Base-by-base conservation (phyloP, 169 alveolate genomes). In the Babesia gibsoni region DNA sequence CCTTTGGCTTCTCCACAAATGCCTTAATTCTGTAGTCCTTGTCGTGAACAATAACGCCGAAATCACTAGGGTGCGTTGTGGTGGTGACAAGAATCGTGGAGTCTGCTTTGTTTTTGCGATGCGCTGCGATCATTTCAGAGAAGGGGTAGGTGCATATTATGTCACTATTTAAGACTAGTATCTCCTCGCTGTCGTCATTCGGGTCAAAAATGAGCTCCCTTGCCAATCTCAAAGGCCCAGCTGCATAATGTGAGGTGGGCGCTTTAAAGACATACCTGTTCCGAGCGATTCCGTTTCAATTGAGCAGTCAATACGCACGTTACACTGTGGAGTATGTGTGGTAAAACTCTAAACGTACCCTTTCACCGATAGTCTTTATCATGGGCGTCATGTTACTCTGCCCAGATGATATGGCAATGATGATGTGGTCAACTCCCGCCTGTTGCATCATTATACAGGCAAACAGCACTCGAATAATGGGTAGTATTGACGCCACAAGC, bases 241-340 rank as follows among this genome's bases (percentile, higher is more conserved):
- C 95, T 43, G 64, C 33, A 84, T 43, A 12, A 50, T 59, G 18
- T 63, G 32, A 4, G 82, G 65, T 12, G 22, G 29, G 43, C 43
- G 56, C 36, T 46, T 73, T 37, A 52, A 25, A 14, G 70, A 23
- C 85, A 20, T 65, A 33, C 97, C 99, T 33, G 99, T 97, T 22
- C 99, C 99, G 50, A 97, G 83, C n/a, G 99, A 98, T 39, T 90
- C 96, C 9, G 93, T 92, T 88, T 97, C 99, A 65, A 93, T 79
- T 3, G 98, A 91, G 70, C 93, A 91, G 46, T 91, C 91, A 42
- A 97, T 96, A 67, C 92, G 92, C 39, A 97, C 92, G 23, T 83
- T 67, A 82, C 93, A 96, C 91, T 92, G 36, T 32, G 29, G 39
- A 35, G 3, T 7, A 35, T 42, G n/a, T 12, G 18, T 4, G 10